Conservation (phyloP, 2,329 filamentous ascomycete species). For the Gyromitra esculenta region DNA sequence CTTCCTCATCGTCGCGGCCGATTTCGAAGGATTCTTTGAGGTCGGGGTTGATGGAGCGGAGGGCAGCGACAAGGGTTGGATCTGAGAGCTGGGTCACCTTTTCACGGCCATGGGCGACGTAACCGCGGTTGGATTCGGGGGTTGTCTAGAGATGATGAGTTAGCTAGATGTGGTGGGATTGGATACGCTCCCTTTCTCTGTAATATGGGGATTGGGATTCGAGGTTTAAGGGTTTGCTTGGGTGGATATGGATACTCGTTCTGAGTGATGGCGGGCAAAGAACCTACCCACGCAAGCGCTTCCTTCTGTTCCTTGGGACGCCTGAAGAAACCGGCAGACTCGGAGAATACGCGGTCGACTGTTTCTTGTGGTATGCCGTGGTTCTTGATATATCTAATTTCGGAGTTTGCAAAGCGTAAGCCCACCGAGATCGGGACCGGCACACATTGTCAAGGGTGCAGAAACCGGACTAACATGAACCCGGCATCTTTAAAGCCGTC, state of each 20-base stretch:
- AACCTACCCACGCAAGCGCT: constrained; percentile 68
- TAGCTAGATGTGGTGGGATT: neutral
- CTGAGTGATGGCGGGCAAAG: neutral
- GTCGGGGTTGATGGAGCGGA: constrained; percentile 67
- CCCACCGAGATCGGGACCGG: neutral
- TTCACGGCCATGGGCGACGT: constrained; percentile 75
- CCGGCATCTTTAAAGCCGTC: constrained; percentile 84
- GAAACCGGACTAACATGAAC: constrained; percentile 68
- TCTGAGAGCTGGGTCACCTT: constrained; percentile 72
- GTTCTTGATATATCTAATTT: constrained; percentile 74
- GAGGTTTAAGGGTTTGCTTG: neutral
- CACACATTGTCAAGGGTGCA: neutral
- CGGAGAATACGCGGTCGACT: constrained; percentile 71
- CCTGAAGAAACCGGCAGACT: constrained; percentile 75
- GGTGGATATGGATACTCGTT: neutral
- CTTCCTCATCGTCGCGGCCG: constrained; percentile 68
- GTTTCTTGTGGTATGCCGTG: constrained; percentile 73
- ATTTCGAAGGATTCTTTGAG: constrained; percentile 75
- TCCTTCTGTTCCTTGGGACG: constrained; percentile 72
- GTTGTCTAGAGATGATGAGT: constrained; percentile 63
- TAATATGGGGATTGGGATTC: no score
- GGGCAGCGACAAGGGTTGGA: constrained; percentile 68
- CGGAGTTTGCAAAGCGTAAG: constrained; percentile 1
- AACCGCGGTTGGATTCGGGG: constrained; percentile 77
- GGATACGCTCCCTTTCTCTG: neutral